Conservation (phyloP, 768 basidiomycete genomes). For the Agrocybe praecox region DNA sequence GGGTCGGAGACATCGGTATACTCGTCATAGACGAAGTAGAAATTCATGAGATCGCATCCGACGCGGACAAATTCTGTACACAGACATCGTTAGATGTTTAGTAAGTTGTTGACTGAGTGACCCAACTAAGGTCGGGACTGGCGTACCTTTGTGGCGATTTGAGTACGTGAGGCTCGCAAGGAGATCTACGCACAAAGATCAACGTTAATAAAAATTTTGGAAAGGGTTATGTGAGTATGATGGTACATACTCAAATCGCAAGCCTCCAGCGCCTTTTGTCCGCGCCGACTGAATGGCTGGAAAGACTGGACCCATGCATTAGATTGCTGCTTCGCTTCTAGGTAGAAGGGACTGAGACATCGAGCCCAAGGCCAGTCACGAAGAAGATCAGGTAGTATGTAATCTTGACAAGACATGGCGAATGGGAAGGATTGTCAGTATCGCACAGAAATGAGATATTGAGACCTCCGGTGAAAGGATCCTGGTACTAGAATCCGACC, state of each 20-base stretch:
- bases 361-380: conserved; percentile 47
- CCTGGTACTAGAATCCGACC: too few species aligned
- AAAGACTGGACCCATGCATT: conserved; percentile 23
- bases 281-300: conserved; percentile 19
- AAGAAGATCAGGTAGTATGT: conserved; percentile 29
- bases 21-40: conserved; percentile 54
- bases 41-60: conserved; percentile 49
- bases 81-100: background rate
- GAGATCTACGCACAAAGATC: conserved; percentile 12
- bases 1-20: conserved; percentile 43
- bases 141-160: conserved; percentile 11
- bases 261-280: conserved; percentile 21
- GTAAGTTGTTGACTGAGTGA: background rate
- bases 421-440: background rate
- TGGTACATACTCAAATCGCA: conserved; percentile 22
- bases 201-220: too few species aligned
- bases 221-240: too few species aligned
- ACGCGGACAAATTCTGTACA: conserved; percentile 20
- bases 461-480: too few species aligned
- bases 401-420: conserved; percentile 10
- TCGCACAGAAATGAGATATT: background rate
- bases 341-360: conserved; percentile 38
- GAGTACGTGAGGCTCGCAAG: conserved; percentile 21
- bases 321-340: conserved; percentile 21
- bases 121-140: too few species aligned